phyloP scores from a whole-genome alignment of 164 flowering plant species.

The Macadamia integrifolia region DNA sequence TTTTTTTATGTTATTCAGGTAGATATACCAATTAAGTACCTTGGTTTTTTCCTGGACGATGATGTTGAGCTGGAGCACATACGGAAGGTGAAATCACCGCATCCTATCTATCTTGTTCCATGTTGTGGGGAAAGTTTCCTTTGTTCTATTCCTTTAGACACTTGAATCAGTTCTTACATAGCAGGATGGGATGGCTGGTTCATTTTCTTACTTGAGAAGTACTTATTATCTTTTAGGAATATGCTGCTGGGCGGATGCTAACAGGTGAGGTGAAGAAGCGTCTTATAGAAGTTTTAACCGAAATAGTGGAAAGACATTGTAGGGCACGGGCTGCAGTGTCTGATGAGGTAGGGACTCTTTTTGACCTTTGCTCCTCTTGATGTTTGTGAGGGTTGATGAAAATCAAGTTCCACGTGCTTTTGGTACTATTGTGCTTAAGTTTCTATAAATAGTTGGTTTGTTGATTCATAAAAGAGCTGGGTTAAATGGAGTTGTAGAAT shows the following conservation, averaged over 20 bases:
- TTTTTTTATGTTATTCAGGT: constrained; percentile 44
- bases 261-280: constrained; percentile 85
- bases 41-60: constrained; percentile 86
- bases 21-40: constrained; percentile 83
- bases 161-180: neutral
- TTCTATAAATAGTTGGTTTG: neutral
- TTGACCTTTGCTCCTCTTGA: neutral
- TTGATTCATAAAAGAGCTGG: neutral
- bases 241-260: constrained; percentile 82
- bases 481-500: neutral
- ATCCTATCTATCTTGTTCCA: neutral
- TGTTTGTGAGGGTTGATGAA: constrained; percentile 1
- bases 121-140: neutral
- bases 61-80: constrained; percentile 85
- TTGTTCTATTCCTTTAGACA: neutral
- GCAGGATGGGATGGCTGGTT: neutral
- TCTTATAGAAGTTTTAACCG: constrained; percentile 59
- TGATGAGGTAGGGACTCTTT: constrained; percentile 51
- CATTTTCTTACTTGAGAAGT: neutral
- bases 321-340: constrained; percentile 87
- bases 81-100: constrained; percentile 44
- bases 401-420: neutral
- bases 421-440: neutral
- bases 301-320: constrained; percentile 81
- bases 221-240: constrained; percentile 46